These are phyloP conservation scores for Cornus kousa DNA, from an alignment of 148 eudicot species.

Conservation along the genomic window DNA sequence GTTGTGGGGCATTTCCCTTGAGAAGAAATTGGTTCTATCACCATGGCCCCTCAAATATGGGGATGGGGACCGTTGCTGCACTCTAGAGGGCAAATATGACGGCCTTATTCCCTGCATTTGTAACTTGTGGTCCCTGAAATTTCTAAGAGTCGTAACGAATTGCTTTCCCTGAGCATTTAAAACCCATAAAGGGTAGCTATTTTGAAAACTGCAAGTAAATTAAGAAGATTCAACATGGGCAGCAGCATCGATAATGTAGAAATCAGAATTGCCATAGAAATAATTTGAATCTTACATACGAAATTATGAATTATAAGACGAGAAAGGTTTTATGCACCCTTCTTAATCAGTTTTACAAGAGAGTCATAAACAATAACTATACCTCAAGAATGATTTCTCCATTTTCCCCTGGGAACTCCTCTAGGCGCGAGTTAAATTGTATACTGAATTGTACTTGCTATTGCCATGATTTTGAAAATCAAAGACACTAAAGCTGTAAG, in stretches of 20 bases:
- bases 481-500: conserved; percentile 73
- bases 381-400: conserved; percentile 98
- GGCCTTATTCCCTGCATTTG: conserved; percentile 25
- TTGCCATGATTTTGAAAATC: conserved; percentile 87
- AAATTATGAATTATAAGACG: neutral
- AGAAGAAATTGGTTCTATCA: conserved; percentile 37
- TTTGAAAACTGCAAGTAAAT: conserved; percentile 66
- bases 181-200: conserved; percentile 78
- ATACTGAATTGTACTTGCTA: conserved; percentile 71
- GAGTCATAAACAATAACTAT: neutral
- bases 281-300: neutral
- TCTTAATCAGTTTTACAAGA: neutral
- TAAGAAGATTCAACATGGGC: neutral
- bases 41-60: conserved; percentile 32
- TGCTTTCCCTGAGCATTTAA: conserved; percentile 69
- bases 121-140: conserved; percentile 60
- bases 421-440: conserved; percentile 39
- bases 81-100: conserved; percentile 30
- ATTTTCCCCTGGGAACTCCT: conserved; percentile 97
- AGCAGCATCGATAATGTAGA: neutral
- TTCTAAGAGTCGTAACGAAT: conserved; percentile 50
- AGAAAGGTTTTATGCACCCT: neutral
- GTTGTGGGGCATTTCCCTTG: conserved; percentile 37
- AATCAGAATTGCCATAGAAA: neutral
- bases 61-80: conserved; percentile 39